phyloP scores from a whole-genome alignment of 108 stramenopile species.

The Asterionellopsis glacialis region DNA sequence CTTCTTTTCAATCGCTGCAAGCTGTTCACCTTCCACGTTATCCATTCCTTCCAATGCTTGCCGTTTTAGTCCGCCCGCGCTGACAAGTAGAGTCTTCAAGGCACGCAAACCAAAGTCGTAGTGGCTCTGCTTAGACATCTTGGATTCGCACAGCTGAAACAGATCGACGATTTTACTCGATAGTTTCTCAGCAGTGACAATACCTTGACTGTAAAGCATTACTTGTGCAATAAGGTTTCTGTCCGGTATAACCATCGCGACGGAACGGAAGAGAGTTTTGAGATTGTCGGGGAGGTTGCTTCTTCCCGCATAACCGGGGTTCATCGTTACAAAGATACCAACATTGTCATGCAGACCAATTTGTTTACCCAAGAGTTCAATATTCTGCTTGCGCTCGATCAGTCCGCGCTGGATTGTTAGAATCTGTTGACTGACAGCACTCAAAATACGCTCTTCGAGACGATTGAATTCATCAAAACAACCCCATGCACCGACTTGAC shows the following conservation, averaged over 20 bases:
- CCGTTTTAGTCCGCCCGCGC: conserved; percentile 98
- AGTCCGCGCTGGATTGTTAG: conserved; percentile 93
- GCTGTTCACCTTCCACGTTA: conserved; percentile 40
- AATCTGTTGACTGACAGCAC: conserved; percentile 97
- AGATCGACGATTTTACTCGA: conserved; percentile 90
- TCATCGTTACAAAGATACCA: conserved; percentile 99
- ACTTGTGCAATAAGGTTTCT: conserved; percentile 96
- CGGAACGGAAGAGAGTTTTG: conserved; percentile 95
- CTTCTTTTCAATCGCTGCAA: conserved; percentile 56
- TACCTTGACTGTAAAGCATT: conserved; percentile 98
- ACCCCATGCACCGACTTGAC: conserved; percentile 96
- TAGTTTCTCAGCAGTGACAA: conserved; percentile 91
- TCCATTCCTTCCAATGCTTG: conserved; percentile 66
- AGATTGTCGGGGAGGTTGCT: conserved; percentile 98
- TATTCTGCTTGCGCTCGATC: conserved; percentile 51
- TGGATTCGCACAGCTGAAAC: conserved; percentile 87
- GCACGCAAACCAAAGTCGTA: conserved; percentile 99
- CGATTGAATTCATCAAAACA: conserved; percentile 99
- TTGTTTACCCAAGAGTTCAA: conserved; percentile 71
- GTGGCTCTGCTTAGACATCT: conserved; percentile 92
- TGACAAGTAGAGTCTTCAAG: conserved; percentile 95
- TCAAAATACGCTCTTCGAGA: conserved; percentile 93
- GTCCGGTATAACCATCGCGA: conserved; percentile 98
- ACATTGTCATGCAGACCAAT: conserved; percentile 89
- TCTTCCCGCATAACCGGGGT: conserved; percentile 99